These are phyloP conservation scores for Naganishia vishniacii DNA, from an alignment of 768 basidiomycete species.

Conservation along the genomic window DNA sequence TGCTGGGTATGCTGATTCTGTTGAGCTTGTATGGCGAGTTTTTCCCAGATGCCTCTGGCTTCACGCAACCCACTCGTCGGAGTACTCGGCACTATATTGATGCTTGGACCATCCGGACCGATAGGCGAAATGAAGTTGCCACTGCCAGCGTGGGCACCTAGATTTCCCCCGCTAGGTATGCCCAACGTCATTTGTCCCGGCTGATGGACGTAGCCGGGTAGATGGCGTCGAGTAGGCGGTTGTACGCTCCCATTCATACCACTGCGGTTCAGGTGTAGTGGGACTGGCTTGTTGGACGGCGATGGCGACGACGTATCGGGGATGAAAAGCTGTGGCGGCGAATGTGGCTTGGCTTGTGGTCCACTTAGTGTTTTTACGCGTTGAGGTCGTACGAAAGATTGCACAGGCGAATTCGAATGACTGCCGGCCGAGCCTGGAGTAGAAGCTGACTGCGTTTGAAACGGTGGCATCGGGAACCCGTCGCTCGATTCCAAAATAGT, in stretches of 20 bases:
- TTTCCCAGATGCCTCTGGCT: slow-evolving; percentile 28
- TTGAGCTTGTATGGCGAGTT: slow-evolving; percentile 26
- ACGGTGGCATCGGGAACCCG: slow-evolving; percentile 16
- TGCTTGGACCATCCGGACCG: slow-evolving; percentile 29
- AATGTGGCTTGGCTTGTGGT: slow-evolving; percentile 25
- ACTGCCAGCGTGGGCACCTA: not conserved
- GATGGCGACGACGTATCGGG: slow-evolving; percentile 24
- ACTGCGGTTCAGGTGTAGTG: not conserved
- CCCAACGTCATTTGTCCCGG: slow-evolving; percentile 24
- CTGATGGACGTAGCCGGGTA: slow-evolving; percentile 9
- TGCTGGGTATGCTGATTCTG: slow-evolving; percentile 10
- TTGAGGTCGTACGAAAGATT: not conserved
- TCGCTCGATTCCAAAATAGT: not conserved
- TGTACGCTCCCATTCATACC: not conserved
- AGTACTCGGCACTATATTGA: slow-evolving; percentile 30
- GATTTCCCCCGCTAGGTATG: slow-evolving; percentile 18
- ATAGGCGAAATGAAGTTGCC: slow-evolving; percentile 25
- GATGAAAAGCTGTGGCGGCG: slow-evolving; percentile 27
- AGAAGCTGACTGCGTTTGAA: slow-evolving; percentile 10
- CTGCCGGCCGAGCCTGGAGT: slow-evolving; percentile 5
- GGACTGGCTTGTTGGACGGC: slow-evolving; percentile 6
- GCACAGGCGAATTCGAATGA: slow-evolving; percentile 10
- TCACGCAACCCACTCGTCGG: slow-evolving; percentile 28
- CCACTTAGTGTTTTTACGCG: slow-evolving; percentile 13
- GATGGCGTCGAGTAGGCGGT: not conserved